Evolutionary conservation across 2,329 filamentous ascomycete species (phyloP), one percentile per base, ranked within the genome.

Genomic region (Periconia sp.): DNA sequence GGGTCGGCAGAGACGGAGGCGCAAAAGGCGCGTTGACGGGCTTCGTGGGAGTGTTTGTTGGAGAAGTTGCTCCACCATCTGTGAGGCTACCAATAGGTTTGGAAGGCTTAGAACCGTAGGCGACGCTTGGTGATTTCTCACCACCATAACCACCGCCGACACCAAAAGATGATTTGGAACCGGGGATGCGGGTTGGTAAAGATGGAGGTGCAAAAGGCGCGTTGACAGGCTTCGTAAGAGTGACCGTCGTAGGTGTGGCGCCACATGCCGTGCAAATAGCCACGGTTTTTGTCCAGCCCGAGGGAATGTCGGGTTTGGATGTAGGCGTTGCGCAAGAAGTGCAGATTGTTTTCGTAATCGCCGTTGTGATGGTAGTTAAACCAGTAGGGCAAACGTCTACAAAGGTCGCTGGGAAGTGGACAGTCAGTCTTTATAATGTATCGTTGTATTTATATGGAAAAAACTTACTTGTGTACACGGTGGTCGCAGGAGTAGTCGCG

Each of bases 311-410:
- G 35, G 54, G 48, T 14, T 59, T 47, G 19, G 58, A 53, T 2
- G 60, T 62, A 7, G 66, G 62, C 46, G 57, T 62, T 1, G 59
- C 50, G 48, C 61, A 65, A 15, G 57, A 52, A 30, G 51, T 55
- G 59, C 65, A 69, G 40, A 66, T 57, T 15, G 68, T 70, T 52
- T 64, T 64, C 15, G 64, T 68, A 53, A 69, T 64, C 8, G 67
- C 66, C 6, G 66, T 60, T 2, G 66, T 69, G 47, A 66, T 58
- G 20, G 70, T 72, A 15, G 68, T 72, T 23, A 71, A 57, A 20
- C 71, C 70, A 14, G 70, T 72, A 2, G 68, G 57, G 67, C 70
- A 74, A 23, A 71, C 58, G 42, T 74, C 70, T n/a, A 72, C 60
- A 49, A 73, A 73, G 19, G 68, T 66, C 37, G 64, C 59, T 50